Evolutionary conservation across 2,329 filamentous ascomycete genomes (phyloP).

Genomic region (Canariomyces notabilis): DNA sequence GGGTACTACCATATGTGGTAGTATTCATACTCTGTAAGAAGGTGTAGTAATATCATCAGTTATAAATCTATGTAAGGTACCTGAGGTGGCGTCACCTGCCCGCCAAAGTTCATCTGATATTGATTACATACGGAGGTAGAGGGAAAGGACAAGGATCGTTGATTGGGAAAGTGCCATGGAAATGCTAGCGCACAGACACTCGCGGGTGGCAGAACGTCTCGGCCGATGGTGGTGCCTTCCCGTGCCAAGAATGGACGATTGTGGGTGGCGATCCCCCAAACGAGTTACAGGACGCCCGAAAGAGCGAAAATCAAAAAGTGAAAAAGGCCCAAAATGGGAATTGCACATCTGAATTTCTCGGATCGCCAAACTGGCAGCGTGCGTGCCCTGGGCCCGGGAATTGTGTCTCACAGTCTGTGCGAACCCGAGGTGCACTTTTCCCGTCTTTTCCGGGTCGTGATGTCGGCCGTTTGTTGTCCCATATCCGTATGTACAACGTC

Average conservation of each 20-base stretch:
- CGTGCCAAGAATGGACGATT: conserved; percentile 17
- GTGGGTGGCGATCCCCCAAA: conserved; percentile 18
- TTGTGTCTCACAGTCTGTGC: conserved; percentile 8
- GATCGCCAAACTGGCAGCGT: conserved; percentile 11
- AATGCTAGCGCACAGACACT: conserved; percentile 4
- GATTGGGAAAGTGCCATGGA: too few species aligned
- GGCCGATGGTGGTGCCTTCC: conserved; percentile 6
- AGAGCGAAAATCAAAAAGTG: conserved; percentile 5
- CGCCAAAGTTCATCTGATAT: too few species aligned
- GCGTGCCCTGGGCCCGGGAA: background rate
- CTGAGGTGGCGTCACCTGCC: too few species aligned
- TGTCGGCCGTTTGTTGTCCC: too few species aligned
- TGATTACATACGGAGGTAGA: too few species aligned
- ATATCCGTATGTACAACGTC: too few species aligned
- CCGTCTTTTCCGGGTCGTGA: background rate
- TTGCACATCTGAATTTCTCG: conserved; percentile 5
- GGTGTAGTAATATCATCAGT: too few species aligned
- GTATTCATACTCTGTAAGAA: too few species aligned
- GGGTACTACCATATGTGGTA: too few species aligned
- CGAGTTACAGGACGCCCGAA: conserved; percentile 12
- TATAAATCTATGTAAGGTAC: too few species aligned
- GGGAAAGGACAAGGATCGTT: too few species aligned
- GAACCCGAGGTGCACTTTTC: background rate
- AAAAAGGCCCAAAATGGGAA: conserved; percentile 13
- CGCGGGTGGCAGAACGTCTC: background rate